phyloP scores from a whole-genome alignment of 495 filamentous ascomycete species.

The Pseudevernia furfuracea region DNA sequence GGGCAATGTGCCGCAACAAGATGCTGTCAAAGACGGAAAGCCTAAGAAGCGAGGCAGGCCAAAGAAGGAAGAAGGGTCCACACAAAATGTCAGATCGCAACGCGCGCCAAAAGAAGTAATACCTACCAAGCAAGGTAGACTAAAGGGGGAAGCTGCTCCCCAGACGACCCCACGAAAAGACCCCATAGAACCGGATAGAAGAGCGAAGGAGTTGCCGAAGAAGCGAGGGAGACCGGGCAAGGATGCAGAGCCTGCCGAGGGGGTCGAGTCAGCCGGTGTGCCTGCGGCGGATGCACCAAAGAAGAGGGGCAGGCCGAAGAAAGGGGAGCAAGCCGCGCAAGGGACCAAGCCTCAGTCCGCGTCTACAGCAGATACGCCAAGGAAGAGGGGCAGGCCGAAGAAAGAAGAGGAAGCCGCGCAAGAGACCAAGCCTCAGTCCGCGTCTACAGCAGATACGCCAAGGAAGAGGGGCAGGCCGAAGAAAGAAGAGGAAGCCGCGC shows the following conservation, averaged over 20 bases:
- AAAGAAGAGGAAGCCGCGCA: neutral
- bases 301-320: neutral
- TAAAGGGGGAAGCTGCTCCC: neutral
- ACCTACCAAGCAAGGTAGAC: neutral
- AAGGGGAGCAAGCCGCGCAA: neutral
- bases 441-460: neutral
- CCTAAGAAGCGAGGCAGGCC: neutral
- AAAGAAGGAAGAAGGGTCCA: neutral
- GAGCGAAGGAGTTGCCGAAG: neutral
- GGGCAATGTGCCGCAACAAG: neutral
- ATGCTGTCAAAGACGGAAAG: neutral
- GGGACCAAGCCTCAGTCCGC: neutral
- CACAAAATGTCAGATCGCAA: neutral
- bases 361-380: neutral
- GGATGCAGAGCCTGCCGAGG: neutral
- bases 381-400: neutral
- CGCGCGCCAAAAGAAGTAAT: neutral
- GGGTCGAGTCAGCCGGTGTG: neutral
- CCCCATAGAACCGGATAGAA: neutral
- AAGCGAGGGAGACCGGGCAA: neutral
- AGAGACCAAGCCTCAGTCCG: neutral
- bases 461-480: neutral
- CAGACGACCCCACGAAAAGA: neutral
- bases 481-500: neutral
- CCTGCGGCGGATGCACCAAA: neutral